phyloP scores from a whole-genome alignment of 2,329 filamentous ascomycete genomes.

The Neofusicoccum cordaticola region DNA sequence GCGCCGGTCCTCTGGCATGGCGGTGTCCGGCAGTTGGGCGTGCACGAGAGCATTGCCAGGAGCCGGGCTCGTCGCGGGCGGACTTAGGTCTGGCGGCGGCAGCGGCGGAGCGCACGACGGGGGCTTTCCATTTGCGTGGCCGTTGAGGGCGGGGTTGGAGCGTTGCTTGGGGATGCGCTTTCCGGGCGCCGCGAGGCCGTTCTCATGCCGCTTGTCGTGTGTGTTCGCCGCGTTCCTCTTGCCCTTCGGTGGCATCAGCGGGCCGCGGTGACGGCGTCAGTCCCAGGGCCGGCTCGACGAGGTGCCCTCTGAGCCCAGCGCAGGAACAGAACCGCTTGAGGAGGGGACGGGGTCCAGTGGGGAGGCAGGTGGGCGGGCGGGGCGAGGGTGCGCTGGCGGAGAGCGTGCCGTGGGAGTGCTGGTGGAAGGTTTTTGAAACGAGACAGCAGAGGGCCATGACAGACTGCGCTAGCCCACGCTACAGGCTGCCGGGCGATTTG shows the following conservation, averaged over 20 bases:
- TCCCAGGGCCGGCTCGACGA: conserved; percentile 40
- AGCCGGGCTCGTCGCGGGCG: conserved; percentile 35
- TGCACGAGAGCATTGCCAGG: conserved; percentile 24
- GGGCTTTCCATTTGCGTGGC: conserved; percentile 41
- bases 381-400: conserved; percentile 19
- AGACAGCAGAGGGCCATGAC: conserved; percentile 13
- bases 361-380: conserved; percentile 18
- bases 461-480: neutral
- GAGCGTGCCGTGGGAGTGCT: conserved; percentile 12
- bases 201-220: conserved; percentile 69
- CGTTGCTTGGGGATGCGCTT: conserved; percentile 59
- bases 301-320: conserved; percentile 47
- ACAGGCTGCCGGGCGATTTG: conserved; percentile 12
- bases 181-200: conserved; percentile 77
- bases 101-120: conserved; percentile 39
- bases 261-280: conserved; percentile 31
- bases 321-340: conserved; percentile 40
- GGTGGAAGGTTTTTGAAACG: conserved; percentile 16
- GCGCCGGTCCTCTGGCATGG: conserved; percentile 18
- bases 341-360: conserved; percentile 15
- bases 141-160: conserved; percentile 46
- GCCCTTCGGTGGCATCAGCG: conserved; percentile 49
- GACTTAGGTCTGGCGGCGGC: conserved; percentile 37
- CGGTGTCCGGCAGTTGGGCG: conserved; percentile 9
- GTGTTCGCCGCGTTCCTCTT: conserved; percentile 45